A percentile compares a stretch with the other conserved stretches of the same genome.
phyloP scores from a whole-genome alignment of 106 monocot species.

The Dendrobium huoshanense region DNA sequence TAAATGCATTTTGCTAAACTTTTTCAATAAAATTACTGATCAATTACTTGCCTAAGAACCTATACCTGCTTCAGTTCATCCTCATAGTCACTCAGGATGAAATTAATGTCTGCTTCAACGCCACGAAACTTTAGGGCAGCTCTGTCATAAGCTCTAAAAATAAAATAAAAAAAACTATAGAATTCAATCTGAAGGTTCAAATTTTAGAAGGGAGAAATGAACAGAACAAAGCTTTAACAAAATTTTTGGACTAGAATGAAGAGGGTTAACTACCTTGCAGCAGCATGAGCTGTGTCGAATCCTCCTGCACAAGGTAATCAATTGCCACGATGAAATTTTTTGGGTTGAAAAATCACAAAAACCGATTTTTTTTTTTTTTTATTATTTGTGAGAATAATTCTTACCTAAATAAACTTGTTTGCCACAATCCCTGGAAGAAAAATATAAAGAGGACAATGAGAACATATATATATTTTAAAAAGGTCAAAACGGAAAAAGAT shows the following conservation, averaged over 20 bases:
- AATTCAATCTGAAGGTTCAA: neutral
- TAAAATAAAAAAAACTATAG: neutral
- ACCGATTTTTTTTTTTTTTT: neutral
- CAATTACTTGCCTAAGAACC: neutral
- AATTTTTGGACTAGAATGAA: neutral
- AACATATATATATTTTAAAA: too few species aligned
- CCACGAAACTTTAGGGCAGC: slow-evolving; percentile 19
- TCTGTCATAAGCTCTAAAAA: slow-evolving; percentile 15
- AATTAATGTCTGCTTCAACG: slow-evolving; percentile 13
- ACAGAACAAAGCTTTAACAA: neutral
- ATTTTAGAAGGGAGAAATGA: neutral
- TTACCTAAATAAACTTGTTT: slow-evolving; percentile 88
- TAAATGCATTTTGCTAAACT: too few species aligned
- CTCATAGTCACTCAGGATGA: slow-evolving; percentile 14
- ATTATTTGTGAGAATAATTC: neutral
- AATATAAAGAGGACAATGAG: neutral
- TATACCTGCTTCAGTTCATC: slow-evolving; percentile 13
- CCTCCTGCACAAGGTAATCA: slow-evolving; percentile 45
- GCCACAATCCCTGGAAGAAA: slow-evolving; percentile 67
- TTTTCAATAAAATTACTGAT: too few species aligned
- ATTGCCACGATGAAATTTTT: neutral
- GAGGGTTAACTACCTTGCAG: slow-evolving; percentile 30
- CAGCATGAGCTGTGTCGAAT: slow-evolving; percentile 79
- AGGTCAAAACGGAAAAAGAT: neutral
- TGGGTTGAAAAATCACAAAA: neutral